A percentile compares a stretch with the other conserved stretches of the same genome.
phyloP scores from a whole-genome alignment of 345 rosid species.

The Brassica cretica region DNA sequence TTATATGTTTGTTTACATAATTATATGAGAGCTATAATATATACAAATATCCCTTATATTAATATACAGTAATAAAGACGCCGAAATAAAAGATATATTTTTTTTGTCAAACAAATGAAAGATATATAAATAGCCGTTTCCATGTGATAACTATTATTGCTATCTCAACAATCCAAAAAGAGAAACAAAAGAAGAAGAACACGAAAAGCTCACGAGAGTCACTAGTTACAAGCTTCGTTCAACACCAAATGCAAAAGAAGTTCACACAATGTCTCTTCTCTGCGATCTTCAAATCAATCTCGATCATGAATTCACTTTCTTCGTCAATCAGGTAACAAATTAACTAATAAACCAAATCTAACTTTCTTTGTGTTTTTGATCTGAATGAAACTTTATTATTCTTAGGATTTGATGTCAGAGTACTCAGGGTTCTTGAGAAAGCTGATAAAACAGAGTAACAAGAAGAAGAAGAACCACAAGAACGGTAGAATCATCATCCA shows the following conservation, averaged over 20 bases:
- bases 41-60: background rate
- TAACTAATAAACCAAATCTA: background rate
- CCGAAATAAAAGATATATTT: background rate
- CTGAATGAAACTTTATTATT: constrained; percentile 15
- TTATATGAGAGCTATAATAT: background rate
- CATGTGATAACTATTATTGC: constrained; percentile 38
- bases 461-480: constrained; percentile 45
- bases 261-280: constrained; percentile 45
- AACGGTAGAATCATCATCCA: constrained; percentile 45
- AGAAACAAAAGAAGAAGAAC: constrained; percentile 12
- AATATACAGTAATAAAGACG: background rate
- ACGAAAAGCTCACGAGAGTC: constrained; percentile 28
- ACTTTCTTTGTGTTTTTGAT: background rate
- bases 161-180: constrained; percentile 34
- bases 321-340: constrained; percentile 52
- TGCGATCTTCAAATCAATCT: constrained; percentile 56
- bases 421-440: constrained; percentile 62
- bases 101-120: background rate
- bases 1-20: background rate
- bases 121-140: constrained; percentile 35
- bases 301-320: constrained; percentile 50
- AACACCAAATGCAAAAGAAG: constrained; percentile 40
- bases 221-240: constrained; percentile 1
- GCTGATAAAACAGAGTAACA: constrained; percentile 51
- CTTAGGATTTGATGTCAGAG: constrained; percentile 49